phyloP scores from a whole-genome alignment of 169 alveolate species.

The Plasmodium cynomolgi region DNA sequence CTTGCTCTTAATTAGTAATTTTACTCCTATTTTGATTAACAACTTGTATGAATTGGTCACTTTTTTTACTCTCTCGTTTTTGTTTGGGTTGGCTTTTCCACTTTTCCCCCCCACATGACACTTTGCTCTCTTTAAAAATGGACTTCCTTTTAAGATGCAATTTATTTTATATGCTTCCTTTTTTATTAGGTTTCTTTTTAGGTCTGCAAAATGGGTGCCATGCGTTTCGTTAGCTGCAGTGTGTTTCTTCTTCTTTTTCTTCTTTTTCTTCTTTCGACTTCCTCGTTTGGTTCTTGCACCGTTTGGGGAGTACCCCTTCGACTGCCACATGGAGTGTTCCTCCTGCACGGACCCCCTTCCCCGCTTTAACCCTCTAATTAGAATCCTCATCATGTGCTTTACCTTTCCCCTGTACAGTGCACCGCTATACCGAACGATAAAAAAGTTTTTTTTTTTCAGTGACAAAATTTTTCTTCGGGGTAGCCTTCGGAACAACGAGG shows the following conservation, averaged over 20 bases:
- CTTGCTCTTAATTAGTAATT: slow-evolving; percentile 16
- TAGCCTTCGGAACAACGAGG: neutral
- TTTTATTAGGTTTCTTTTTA: slow-evolving; percentile 48
- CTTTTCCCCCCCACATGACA: neutral
- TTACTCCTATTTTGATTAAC: slow-evolving; percentile 41
- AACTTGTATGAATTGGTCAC: slow-evolving; percentile 14
- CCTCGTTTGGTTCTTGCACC: neutral
- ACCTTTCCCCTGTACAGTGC: neutral
- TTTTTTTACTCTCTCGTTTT: neutral
- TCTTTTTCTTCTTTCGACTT: neutral
- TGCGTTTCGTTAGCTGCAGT: neutral
- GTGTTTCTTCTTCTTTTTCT: neutral
- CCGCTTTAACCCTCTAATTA: neutral
- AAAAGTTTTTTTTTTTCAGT: slow-evolving; percentile 25
- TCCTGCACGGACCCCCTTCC: neutral
- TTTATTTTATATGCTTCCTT: slow-evolving; percentile 39
- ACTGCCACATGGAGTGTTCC: neutral
- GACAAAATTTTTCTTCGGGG: slow-evolving; percentile 10
- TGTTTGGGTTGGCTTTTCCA: neutral
- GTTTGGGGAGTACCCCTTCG: neutral
- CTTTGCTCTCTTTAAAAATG: neutral
- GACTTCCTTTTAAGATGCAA: neutral
- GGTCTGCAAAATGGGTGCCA: slow-evolving; percentile 9
- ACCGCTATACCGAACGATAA: slow-evolving; percentile 2
- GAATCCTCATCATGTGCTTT: neutral